A percentile compares a stretch with the other conserved stretches of the same genome.
These are phyloP conservation scores for Forsythia suspensa DNA, from an alignment of 257 asterid species.

Conservation along the genomic window DNA sequence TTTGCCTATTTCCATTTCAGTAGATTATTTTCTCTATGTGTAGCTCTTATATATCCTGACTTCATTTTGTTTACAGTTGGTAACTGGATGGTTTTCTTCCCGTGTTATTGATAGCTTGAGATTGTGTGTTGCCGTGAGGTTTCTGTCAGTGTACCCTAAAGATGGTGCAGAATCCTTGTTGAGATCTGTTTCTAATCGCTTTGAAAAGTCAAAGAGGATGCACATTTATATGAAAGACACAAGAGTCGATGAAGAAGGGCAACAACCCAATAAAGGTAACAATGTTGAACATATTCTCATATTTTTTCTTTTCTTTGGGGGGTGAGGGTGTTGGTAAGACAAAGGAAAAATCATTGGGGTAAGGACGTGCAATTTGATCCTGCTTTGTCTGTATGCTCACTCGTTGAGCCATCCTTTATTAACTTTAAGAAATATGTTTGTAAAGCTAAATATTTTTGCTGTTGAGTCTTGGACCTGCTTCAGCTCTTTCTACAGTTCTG, in stretches of 20 bases:
- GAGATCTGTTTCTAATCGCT: constrained; percentile 54
- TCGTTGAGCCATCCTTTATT: not conserved
- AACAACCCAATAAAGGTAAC: constrained; percentile 56
- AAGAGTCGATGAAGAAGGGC: constrained; percentile 46
- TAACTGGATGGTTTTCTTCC: constrained; percentile 85
- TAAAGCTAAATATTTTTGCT: not conserved
- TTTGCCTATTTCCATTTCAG: not conserved
- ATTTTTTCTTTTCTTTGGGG: not conserved
- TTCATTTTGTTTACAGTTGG: constrained; percentile 43
- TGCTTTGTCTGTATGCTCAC: not conserved
- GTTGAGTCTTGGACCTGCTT: constrained; percentile 1
- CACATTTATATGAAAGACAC: constrained; percentile 38
- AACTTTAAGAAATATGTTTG: not conserved
- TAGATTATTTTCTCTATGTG: constrained; percentile 2
- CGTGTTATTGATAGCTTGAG: constrained; percentile 61
- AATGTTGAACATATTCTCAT: too few relatives aligned
- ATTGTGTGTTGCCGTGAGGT: constrained; percentile 73
- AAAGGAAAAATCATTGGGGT: not conserved
- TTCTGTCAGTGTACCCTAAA: constrained; percentile 73
- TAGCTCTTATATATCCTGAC: constrained; percentile 7
- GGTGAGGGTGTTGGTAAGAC: not conserved
- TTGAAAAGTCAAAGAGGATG: constrained; percentile 65
- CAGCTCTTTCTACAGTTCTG: constrained; percentile 8
- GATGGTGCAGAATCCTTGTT: constrained; percentile 66
- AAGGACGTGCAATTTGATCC: not conserved